Evolutionary conservation across 2,329 filamentous ascomycete species (phyloP).

Genomic region (Cephalotrichum gorgonifer): DNA sequence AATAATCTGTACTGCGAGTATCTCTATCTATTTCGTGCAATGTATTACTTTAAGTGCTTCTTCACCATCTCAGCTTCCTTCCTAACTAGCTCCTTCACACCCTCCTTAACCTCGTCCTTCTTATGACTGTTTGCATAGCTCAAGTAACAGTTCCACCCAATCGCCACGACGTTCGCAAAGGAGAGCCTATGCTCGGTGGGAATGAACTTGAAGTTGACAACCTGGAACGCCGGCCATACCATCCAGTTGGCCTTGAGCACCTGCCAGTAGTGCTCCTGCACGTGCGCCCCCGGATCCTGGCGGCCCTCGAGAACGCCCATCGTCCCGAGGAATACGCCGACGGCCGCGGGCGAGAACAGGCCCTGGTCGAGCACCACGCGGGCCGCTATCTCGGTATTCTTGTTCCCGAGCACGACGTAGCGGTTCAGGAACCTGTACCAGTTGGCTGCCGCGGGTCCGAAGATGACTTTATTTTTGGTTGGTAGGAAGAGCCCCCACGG

Average conservation of each 20-base stretch:
- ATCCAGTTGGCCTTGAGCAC: slow-evolving; percentile 77
- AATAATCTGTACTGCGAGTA: not conserved
- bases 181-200: slow-evolving; percentile 75
- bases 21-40: not conserved
- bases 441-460: slow-evolving; percentile 76
- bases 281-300: slow-evolving; percentile 47
- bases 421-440: slow-evolving; percentile 78
- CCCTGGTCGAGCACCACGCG: slow-evolving; percentile 74
- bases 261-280: slow-evolving; percentile 57
- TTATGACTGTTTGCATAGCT: slow-evolving; percentile 48
- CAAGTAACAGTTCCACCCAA: slow-evolving; percentile 56
- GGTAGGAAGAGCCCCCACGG: too few species aligned
- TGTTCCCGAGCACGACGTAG: slow-evolving; percentile 52
- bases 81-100: not conserved
- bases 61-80: not conserved
- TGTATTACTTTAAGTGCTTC: not conserved
- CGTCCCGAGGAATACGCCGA: slow-evolving; percentile 69
- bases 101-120: not conserved
- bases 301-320: slow-evolving; percentile 76
- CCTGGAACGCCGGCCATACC: slow-evolving; percentile 79
- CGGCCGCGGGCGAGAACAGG: slow-evolving; percentile 74
- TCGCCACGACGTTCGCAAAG: slow-evolving; percentile 73
- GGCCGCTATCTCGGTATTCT: slow-evolving; percentile 61
- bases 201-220: slow-evolving; percentile 78
- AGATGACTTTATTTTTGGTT: slow-evolving; percentile 55